Conservation (phyloP, 2,329 filamentous ascomycete species). For the Fusarium sp. region DNA sequence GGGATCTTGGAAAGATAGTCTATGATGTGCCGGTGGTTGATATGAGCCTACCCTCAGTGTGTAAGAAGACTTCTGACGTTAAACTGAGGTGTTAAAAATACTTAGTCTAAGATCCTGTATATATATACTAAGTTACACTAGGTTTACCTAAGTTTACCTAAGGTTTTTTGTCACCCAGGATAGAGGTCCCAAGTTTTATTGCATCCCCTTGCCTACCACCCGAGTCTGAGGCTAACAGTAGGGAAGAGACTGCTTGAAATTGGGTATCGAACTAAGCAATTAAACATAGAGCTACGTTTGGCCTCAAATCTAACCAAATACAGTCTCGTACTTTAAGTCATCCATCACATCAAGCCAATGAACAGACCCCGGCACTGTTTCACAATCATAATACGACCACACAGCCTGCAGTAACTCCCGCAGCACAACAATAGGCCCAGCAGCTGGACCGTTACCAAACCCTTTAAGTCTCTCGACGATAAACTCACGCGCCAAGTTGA, state of each 20-base stretch:
- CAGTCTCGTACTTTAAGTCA: constrained; percentile 29
- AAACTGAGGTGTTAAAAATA: no score
- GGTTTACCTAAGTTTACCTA: no score
- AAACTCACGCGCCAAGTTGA: constrained; percentile 12
- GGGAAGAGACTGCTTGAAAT: background rate
- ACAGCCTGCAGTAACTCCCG: constrained; percentile 23
- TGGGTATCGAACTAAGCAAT: background rate
- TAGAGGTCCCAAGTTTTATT: no score
- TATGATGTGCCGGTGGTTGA: background rate
- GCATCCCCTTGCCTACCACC: background rate
- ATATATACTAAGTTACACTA: no score
- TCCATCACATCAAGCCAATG: constrained; percentile 27
- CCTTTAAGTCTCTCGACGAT: constrained; percentile 15
- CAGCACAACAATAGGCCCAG: constrained; percentile 18
- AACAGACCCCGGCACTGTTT: constrained; percentile 14
- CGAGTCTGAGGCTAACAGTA: background rate
- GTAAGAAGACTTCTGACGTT: no score
- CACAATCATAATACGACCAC: constrained; percentile 27
- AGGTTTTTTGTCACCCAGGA: no score
- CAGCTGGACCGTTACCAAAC: background rate
- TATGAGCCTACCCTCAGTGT: background rate
- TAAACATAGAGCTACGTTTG: background rate
- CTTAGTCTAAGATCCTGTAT: no score
- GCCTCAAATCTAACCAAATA: constrained; percentile 16
- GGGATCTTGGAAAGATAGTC: background rate